phyloP scores from a whole-genome alignment of 441 rosid genomes.

The Croton setiger region DNA sequence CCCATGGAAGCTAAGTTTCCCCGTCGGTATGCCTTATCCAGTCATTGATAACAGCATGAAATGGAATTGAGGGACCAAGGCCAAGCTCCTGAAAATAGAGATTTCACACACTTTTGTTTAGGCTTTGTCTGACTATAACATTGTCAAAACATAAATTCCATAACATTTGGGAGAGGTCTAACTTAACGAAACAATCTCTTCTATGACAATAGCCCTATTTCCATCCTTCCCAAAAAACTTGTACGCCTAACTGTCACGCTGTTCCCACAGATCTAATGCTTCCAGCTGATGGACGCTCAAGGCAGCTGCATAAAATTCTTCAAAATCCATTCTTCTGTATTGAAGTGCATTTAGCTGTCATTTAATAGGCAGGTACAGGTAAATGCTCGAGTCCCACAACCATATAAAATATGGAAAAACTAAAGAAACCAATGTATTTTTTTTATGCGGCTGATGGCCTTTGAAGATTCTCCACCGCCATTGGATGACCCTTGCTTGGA shows the following conservation, averaged over 20 bases:
- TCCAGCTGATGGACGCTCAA: conserved; percentile 88
- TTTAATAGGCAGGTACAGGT: conserved; percentile 11
- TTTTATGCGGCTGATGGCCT: conserved; percentile 32
- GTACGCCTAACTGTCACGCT: conserved; percentile 64
- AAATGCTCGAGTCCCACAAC: conserved; percentile 13
- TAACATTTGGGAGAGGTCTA: conserved; percentile 4
- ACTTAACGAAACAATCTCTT: conserved; percentile 92
- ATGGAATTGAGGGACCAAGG: conserved; percentile 83
- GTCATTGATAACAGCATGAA: conserved; percentile 74
- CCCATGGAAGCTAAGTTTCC: conserved; percentile 92
- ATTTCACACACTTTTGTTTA: background rate
- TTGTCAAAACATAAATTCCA: background rate
- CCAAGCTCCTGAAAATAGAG: conserved; percentile 73
- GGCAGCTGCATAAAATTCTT: conserved; percentile 96
- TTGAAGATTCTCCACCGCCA: conserved; percentile 57
- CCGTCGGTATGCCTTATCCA: conserved; percentile 92
- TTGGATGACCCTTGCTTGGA: conserved; percentile 58
- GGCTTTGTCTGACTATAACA: background rate
- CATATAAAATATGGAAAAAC: conserved; percentile 16
- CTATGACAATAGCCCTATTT: conserved; percentile 76
- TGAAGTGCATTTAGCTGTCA: conserved; percentile 73
- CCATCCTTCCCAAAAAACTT: conserved; percentile 86
- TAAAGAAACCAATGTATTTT: conserved; percentile 12
- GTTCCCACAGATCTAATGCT: conserved; percentile 83
- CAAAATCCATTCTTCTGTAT: conserved; percentile 86